These are phyloP conservation scores for Huntiella decipiens DNA, from an alignment of 2,329 filamentous ascomycete genomes.

Conservation along the genomic window DNA sequence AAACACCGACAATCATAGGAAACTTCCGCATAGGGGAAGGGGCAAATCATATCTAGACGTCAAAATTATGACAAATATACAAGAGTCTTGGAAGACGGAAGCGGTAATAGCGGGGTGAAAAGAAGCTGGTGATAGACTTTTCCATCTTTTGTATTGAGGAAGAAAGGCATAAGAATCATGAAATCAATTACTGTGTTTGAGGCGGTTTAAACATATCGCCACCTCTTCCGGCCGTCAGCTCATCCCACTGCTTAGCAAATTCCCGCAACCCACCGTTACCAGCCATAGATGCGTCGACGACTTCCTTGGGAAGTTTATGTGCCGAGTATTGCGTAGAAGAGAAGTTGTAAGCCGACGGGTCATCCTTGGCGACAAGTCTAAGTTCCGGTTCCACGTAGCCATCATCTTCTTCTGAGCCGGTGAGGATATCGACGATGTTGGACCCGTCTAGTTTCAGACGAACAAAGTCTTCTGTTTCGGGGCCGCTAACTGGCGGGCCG, in stretches of 20 bases:
- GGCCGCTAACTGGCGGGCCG: conserved; percentile 23
- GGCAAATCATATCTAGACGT: background rate
- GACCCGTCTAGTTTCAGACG: conserved; percentile 13
- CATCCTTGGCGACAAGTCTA: conserved; percentile 61
- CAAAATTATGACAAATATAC: background rate
- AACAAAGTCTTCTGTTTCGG: conserved; percentile 19
- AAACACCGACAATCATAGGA: no score
- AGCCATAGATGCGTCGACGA: conserved; percentile 51
- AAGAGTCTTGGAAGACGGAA: no score
- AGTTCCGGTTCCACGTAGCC: conserved; percentile 48
- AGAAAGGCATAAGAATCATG: no score
- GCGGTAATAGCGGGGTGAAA: no score
- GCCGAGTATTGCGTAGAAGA: conserved; percentile 76
- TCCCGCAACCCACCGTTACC: conserved; percentile 64
- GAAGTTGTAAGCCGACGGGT: conserved; percentile 78
- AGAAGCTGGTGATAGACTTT: no score
- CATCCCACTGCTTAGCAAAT: conserved; percentile 58
- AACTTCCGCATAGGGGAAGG: no score
- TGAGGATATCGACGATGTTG: conserved; percentile 13
- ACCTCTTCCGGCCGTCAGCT: conserved; percentile 28
- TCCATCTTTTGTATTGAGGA: no score
- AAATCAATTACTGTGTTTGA: background rate
- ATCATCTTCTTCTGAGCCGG: conserved; percentile 16
- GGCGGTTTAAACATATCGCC: conserved; percentile 23
- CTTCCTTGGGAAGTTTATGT: conserved; percentile 85